Evolutionary conservation across 768 basidiomycete species (phyloP).

Genomic region (Suillus hirtellus): DNA sequence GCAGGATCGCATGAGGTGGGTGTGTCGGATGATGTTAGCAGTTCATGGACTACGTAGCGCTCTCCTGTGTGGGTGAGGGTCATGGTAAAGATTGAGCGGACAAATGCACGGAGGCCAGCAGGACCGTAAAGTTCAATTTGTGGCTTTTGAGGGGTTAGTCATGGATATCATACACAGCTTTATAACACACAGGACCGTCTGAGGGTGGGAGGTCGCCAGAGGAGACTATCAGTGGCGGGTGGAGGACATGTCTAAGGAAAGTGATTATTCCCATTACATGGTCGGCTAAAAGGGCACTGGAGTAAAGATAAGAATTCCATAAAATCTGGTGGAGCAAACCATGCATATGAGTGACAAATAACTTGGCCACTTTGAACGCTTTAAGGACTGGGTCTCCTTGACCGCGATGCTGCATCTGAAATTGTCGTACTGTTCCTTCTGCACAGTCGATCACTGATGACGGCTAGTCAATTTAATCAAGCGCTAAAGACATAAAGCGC

Average conservation of each 20-base stretch:
- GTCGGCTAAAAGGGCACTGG: conserved; percentile 46
- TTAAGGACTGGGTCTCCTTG: conserved; percentile 35
- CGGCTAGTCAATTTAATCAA: conserved; percentile 10
- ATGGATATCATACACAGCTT: conserved; percentile 6
- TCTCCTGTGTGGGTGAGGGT: conserved; percentile 62
- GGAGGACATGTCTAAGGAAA: conserved; percentile 60
- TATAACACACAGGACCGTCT: conserved; percentile 15
- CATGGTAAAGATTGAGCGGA: conserved; percentile 69
- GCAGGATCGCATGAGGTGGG: conserved; percentile 49
- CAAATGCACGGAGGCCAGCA: conserved; percentile 70
- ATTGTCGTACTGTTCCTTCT: conserved; percentile 76
- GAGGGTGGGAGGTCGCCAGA: conserved; percentile 14
- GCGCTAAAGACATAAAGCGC: conserved; percentile 23
- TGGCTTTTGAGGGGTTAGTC: conserved; percentile 34
- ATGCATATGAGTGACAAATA: conserved; percentile 88
- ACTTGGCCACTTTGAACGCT: conserved; percentile 53
- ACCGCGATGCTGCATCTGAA: conserved; percentile 51
- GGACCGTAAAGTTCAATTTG: conserved; percentile 78
- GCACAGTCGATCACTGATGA: conserved; percentile 78
- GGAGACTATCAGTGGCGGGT: conserved; percentile 36
- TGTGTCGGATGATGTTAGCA: conserved; percentile 58
- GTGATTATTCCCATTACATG: conserved; percentile 76
- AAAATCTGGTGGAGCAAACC: conserved; percentile 40
- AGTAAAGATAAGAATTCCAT: neutral
- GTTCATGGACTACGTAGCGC: conserved; percentile 76